Evolutionary conservation across 331 rosid species (phyloP), one percentile per base, ranked within the genome.

Genomic region (Acacia concinna): DNA sequence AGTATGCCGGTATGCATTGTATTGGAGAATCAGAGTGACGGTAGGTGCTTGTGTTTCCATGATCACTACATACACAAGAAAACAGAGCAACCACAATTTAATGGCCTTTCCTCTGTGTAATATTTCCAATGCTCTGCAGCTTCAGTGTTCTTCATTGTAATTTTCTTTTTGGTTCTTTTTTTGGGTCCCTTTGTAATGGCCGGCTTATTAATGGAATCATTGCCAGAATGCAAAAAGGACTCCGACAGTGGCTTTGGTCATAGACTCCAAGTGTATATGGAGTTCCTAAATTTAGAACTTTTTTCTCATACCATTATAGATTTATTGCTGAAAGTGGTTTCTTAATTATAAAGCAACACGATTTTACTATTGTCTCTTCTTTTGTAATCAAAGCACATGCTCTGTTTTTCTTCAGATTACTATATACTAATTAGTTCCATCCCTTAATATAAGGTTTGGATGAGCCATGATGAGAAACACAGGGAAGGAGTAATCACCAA

Each of bases 171-270:
- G 3, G 5, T 2, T 32, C 4, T 32, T 32, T 32, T 32, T 32
- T 32, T 1, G 35, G 35, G 35, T 32, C 35, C 4, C 35, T 32
- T 32, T 32, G 35, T 32, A 32, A 32, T 32, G 35, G 35, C 3
- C 3, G 35, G 35, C 35, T 32, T 32, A 2, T 5, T 32, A 32
- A 32, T 32, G 35, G 35, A 32, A 32, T 32, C 35, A 32, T 34
- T 34, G 37, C 5, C 37, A 1, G 37, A 34, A 34, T 34, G 37
- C 37, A 4, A 34, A 34, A 34, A 34, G 37, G 86, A 18, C 92
- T 3, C 94, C 99, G 86, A 34, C 97, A 80, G 85, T 91, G 76
- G 97, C 92, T 23, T 79, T 90, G 5, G 96, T 96, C 35, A 83
- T 89, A 34, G 79, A 78, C 68, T 93, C 98, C 74, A 88, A 90